Evolutionary conservation across 2,329 filamentous ascomycete species (phyloP), one percentile per base, ranked within the genome.

Genomic region (Purpureocillium takamizusanense): DNA sequence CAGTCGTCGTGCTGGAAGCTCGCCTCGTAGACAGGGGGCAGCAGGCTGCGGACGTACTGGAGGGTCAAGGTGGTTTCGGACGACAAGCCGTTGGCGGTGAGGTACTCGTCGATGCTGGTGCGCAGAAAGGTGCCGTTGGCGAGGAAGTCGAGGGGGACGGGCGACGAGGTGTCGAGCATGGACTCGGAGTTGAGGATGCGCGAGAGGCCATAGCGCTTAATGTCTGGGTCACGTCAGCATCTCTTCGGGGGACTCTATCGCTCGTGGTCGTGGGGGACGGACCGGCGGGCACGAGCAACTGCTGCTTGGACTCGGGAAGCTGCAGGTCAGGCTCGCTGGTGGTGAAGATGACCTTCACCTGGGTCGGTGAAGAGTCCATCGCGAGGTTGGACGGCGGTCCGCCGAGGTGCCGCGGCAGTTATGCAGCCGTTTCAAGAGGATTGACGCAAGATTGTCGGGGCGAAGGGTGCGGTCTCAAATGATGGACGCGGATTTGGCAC

Each of bases 1-100:
- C 92, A 98, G 61, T 97, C 92, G 55, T 98, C 89, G 60, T 98
- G 90, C 66, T 95, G 83, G 59, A 95, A 98, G 55, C 85, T 92
- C 11, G 88, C 83, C 50, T 94, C 81, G 59, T 92, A 90, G 28
- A 85, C 72, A 14, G 92, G 92, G 7, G 92, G 92, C 43, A 95
- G 79, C 50, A 95, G 69, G 46, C 88, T 92, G 52, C 88, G 83
- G 28, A 95, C 87, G 62, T 97, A 98, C 67, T 97, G 89, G 41
- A 98, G 74, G 28, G 82, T 83, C 37, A 98, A 67, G 4, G 83
- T 90, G 4, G 82, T 84, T 67, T 98, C 92, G 31, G 87, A 77
- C 15, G 87, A 95, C 44, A 97, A 81, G 36, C 90, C 90, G 54
- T 92, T 85, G 45, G 80, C 70, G 13, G 81, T 81, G 43, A 98